Conservation (phyloP, 1,139 yeast genomes). For the Blastobotrys malaysiensis region DNA sequence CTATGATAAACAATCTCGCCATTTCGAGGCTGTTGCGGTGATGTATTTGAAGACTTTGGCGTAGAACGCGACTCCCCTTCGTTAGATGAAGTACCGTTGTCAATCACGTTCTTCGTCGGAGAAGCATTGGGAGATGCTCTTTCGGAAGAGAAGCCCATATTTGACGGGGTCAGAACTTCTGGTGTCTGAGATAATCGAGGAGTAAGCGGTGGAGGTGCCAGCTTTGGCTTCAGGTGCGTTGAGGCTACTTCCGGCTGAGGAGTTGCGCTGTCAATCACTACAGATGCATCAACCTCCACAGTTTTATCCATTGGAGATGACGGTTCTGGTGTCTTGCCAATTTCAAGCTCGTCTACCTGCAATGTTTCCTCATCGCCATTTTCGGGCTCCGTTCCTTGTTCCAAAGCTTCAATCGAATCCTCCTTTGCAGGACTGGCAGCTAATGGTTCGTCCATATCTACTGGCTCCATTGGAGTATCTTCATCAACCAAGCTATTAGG, state of each 20-base stretch:
- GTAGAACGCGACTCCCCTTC: background rate
- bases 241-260: background rate
- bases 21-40: constrained; percentile 32
- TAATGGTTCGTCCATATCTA: background rate
- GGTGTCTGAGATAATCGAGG: background rate
- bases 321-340: background rate
- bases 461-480: background rate
- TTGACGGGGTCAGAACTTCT: background rate
- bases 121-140: background rate
- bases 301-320: background rate
- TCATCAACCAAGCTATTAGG: background rate
- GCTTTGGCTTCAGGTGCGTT: background rate
- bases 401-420: background rate
- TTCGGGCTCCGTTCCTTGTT: background rate
- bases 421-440: background rate
- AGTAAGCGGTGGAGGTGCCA: background rate
- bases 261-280: background rate
- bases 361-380: background rate
- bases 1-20: background rate
- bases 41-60: constrained; percentile 14
- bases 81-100: background rate
- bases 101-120: background rate
- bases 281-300: background rate
- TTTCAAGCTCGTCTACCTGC: background rate
- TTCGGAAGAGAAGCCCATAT: background rate